A percentile compares a stretch with the other conserved stretches of the same genome.
Evolutionary conservation across 257 asterid species (phyloP).

Genomic region (Rhazya stricta): DNA sequence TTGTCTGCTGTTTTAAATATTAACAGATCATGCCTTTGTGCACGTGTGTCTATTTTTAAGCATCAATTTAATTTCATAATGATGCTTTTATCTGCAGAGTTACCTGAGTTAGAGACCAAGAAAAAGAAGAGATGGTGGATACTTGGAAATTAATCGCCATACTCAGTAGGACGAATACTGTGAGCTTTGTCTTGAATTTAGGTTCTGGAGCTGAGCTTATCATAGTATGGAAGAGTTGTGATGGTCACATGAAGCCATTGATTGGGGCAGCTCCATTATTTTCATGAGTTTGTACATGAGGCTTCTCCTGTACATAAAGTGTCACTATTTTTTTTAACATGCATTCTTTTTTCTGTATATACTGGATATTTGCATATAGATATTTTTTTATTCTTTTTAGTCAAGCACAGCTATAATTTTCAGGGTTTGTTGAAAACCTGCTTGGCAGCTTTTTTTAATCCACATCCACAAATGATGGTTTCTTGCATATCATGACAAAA

Average conservation of each 20-base stretch:
- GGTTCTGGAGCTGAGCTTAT: neutral
- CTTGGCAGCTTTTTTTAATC: too few relatives aligned
- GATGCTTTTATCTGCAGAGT: conserved; percentile 30
- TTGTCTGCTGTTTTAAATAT: neutral
- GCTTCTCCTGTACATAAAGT: conserved; percentile 3
- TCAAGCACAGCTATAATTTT: too few relatives aligned
- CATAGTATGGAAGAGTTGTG: neutral
- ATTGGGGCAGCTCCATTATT: neutral
- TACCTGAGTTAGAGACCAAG: conserved; percentile 44
- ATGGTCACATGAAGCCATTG: neutral
- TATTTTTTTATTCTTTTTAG: neutral
- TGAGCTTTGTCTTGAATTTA: neutral
- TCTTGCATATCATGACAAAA: too few relatives aligned
- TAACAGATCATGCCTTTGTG: too few relatives aligned
- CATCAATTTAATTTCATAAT: neutral
- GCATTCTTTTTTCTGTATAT: neutral
- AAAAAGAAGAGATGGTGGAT: conserved; percentile 65
- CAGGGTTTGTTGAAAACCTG: too few relatives aligned
- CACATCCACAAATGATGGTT: too few relatives aligned
- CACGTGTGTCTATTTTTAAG: neutral
- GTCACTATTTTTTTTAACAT: neutral
- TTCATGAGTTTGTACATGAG: neutral
- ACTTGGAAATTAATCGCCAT: conserved; percentile 7
- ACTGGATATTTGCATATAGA: neutral
- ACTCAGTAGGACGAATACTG: neutral